phyloP scores from a whole-genome alignment of 2,329 filamentous ascomycete genomes.

The Talaromyces rugulosus region DNA sequence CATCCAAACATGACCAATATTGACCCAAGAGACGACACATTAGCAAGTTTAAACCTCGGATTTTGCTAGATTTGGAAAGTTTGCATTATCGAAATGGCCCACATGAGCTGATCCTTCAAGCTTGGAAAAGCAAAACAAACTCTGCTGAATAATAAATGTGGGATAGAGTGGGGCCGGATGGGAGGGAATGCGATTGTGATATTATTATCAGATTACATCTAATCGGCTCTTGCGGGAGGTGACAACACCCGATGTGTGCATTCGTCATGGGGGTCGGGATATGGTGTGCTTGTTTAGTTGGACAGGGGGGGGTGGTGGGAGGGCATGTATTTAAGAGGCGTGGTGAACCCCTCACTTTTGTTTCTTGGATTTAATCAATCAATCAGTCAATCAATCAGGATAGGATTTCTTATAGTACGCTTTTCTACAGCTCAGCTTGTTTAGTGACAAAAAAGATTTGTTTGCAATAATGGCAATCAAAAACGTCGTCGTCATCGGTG shows the following conservation, averaged over 20 bases:
- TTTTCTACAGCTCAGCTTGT: not conserved
- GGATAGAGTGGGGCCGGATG: not conserved
- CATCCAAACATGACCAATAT: too few species aligned
- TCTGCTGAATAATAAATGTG: not conserved
- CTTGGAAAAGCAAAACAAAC: not conserved
- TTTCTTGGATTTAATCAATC: too few species aligned
- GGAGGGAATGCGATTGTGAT: not conserved
- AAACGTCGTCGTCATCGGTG: constrained; percentile 1
- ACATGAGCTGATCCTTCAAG: too few species aligned
- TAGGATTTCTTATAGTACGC: not conserved
- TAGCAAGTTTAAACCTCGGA: not conserved
- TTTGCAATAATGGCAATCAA: not conserved
- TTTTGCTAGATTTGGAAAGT: not conserved
- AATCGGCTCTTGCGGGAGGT: too few species aligned
- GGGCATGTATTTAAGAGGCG: not conserved
- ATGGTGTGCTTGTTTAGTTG: not conserved
- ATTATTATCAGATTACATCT: not conserved
- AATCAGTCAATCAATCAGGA: not conserved
- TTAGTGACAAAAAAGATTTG: not conserved
- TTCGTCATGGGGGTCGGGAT: not conserved
- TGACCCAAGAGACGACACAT: not conserved
- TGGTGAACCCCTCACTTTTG: not conserved
- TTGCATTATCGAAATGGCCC: not conserved
- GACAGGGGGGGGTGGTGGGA: not conserved
- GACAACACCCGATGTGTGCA: too few species aligned